Conservation (phyloP, 2,329 filamentous ascomycete genomes). For the Trichoderma koningiopsis region DNA sequence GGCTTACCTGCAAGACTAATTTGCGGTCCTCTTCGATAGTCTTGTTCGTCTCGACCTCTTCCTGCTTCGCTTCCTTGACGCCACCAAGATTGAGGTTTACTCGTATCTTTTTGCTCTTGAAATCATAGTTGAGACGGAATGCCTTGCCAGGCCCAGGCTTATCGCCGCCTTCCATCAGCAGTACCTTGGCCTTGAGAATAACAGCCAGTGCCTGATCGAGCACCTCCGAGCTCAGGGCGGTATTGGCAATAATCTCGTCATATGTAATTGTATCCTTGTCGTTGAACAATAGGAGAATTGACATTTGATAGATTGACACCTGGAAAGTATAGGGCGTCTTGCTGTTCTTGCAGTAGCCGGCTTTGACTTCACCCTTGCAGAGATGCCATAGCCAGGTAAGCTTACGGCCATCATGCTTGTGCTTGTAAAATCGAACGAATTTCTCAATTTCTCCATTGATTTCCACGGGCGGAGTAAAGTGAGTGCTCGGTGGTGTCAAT, state of each 20-base stretch:
- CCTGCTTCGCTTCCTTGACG: conserved; percentile 94
- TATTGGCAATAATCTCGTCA: conserved; percentile 82
- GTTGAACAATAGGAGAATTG: conserved; percentile 91
- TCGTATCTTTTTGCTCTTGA: conserved; percentile 98
- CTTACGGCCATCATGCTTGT: conserved; percentile 95
- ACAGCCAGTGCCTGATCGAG: conserved; percentile 85
- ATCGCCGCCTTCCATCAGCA: conserved; percentile 67
- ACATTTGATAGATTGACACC: conserved; percentile 98
- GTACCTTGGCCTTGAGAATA: conserved; percentile 89
- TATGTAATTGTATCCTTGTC: conserved; percentile 84
- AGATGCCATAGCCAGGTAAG: conserved; percentile 98
- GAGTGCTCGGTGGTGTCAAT: conserved; percentile 79
- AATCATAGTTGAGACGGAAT: conserved; percentile 87
- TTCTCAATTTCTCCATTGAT: conserved; percentile 86
- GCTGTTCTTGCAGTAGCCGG: conserved; percentile 84
- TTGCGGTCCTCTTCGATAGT: conserved; percentile 98
- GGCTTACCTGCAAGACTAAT: conserved; percentile 86
- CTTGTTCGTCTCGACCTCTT: conserved; percentile 97
- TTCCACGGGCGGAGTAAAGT: conserved; percentile 83
- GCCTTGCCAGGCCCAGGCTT: conserved; percentile 77
- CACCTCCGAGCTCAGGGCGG: conserved; percentile 76
- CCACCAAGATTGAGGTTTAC: conserved; percentile 94
- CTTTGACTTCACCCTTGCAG: conserved; percentile 95
- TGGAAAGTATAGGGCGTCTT: conserved; percentile 97
- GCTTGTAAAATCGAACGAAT: conserved; percentile 88